A percentile compares a stretch with the other conserved stretches of the same genome.
phyloP scores from a whole-genome alignment of 1,139 yeast species.

The Protomyces inundatus region DNA sequence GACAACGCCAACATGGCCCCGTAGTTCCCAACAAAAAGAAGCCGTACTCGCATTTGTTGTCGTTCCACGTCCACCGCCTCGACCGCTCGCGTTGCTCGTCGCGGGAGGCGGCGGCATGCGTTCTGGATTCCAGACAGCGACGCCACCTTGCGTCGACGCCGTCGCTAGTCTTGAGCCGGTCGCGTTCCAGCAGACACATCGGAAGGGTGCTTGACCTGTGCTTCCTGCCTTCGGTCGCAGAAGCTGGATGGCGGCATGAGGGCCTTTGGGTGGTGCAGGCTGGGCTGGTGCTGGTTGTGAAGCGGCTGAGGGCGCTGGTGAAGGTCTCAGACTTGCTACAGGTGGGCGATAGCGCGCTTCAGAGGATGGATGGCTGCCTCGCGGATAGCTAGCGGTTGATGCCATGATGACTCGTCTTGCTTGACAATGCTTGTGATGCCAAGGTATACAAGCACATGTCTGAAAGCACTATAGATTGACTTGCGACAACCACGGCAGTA shows the following conservation, averaged over 20 bases:
- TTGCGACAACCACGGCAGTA: too few species aligned
- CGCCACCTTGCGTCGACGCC: constrained; percentile 25
- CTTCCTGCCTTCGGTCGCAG: constrained; percentile 37
- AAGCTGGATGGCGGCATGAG: constrained; percentile 14
- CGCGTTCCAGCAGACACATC: constrained; percentile 32
- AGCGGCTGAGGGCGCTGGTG: not conserved
- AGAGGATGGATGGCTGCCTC: not conserved
- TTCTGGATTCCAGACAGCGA: constrained; percentile 33
- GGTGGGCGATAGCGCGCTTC: too few species aligned
- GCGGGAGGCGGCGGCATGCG: constrained; percentile 22
- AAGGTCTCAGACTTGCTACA: not conserved
- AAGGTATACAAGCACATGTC: too few species aligned
- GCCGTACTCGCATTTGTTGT: constrained; percentile 10
- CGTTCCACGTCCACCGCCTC: constrained; percentile 2
- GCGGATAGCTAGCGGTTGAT: not conserved
- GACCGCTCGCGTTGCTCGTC: not conserved
- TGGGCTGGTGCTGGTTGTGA: not conserved
- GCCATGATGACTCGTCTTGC: not conserved
- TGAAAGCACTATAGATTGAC: too few species aligned
- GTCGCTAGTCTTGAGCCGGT: constrained; percentile 32
- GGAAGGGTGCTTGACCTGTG: constrained; percentile 38
- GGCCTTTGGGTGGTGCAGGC: constrained; percentile 2
- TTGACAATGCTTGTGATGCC: too few species aligned
- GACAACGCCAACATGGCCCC: constrained; percentile 28
- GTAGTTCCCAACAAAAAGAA: constrained; percentile 30